Percentiles rank a stretch among this genome's conserved stretches.
Conservation (phyloP, 306 rosid species). For the Sindora glabra region DNA sequence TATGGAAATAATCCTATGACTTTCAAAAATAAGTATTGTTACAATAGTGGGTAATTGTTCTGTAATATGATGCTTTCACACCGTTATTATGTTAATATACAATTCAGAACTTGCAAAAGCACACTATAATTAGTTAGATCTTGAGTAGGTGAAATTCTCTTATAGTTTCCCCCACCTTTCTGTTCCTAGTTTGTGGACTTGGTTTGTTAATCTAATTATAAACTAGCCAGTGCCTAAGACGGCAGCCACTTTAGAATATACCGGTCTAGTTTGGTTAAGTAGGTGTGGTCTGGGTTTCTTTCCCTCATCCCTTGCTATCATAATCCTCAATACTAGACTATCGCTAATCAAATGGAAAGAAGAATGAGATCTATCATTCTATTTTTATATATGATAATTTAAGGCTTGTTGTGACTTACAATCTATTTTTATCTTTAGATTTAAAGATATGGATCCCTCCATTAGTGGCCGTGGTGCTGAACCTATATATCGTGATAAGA, state of each 20-base stretch:
- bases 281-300: not conserved
- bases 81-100: not conserved
- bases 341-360: not conserved
- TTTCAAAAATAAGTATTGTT: not conserved
- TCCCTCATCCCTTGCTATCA: not conserved
- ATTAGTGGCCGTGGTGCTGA: slow-evolving; percentile 66
- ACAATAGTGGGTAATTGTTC: not conserved
- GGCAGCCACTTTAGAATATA: no score
- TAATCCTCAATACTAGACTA: not conserved
- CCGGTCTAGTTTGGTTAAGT: not conserved
- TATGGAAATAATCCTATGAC: not conserved
- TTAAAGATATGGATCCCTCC: slow-evolving; percentile 70
- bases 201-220: no score
- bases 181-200: not conserved
- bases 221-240: no score
- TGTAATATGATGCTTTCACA: not conserved
- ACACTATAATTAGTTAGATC: not conserved
- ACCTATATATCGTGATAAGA: slow-evolving; percentile 68
- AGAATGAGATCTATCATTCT: not conserved
- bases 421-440: slow-evolving; percentile 34
- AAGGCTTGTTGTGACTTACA: not conserved
- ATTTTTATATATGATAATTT: no score
- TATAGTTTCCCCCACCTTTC: not conserved
- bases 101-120: not conserved
- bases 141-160: not conserved